A percentile compares a stretch with the other conserved stretches of the same genome.
Evolutionary conservation across 2,329 filamentous ascomycete genomes (phyloP).

Genomic region (Pseudogymnoascus sp.): DNA sequence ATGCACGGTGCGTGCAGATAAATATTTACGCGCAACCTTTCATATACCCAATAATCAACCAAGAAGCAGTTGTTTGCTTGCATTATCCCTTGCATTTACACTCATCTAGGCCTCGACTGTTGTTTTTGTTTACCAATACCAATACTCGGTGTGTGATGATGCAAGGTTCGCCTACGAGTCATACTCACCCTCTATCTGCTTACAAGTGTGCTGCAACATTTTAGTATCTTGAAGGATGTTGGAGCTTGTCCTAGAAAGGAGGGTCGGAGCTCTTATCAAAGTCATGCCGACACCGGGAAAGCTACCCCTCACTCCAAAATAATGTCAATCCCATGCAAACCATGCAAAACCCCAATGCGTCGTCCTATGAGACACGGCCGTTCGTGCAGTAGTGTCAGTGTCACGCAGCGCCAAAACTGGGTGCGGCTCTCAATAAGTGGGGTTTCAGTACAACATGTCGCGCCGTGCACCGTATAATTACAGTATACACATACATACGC

Average conservation of each 20-base stretch:
- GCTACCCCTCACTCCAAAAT: background rate
- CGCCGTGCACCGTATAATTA: background rate
- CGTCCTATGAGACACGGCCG: conserved; percentile 2
- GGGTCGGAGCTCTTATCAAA: background rate
- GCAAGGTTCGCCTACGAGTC: background rate
- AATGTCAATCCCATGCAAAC: background rate
- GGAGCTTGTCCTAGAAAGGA: conserved; percentile 5
- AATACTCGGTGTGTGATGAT: background rate
- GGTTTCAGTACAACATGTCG: background rate
- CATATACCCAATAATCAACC: background rate
- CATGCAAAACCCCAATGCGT: background rate
- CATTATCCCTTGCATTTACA: background rate
- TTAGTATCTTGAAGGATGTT: background rate
- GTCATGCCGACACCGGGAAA: conserved; percentile 6
- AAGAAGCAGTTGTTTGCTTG: background rate
- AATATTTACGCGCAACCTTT: background rate
- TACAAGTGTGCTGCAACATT: background rate
- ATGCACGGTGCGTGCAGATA: background rate
- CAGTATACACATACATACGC: background rate
- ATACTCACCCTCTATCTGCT: background rate
- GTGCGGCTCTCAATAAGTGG: conserved; percentile 6
- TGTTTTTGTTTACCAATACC: background rate
- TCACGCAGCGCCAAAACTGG: background rate
- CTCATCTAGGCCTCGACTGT: background rate
- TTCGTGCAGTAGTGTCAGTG: background rate